A percentile compares a stretch with the other conserved stretches of the same genome.
Evolutionary conservation across 2,329 filamentous ascomycete genomes (phyloP).

Genomic region (Blastomyces percursus): DNA sequence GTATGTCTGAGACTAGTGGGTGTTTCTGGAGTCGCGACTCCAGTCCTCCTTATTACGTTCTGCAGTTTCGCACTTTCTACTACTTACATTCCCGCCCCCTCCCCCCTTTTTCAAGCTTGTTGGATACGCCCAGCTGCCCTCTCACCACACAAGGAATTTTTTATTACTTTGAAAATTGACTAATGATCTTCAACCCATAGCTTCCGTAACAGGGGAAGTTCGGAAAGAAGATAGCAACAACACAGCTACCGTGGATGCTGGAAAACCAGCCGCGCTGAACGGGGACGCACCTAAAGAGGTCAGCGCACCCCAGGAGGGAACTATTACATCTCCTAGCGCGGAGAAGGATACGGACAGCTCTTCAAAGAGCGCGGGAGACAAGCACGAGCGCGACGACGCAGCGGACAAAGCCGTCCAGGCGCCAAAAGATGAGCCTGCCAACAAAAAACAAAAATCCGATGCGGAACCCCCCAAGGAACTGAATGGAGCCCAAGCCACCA

Average conservation of each 20-base stretch:
- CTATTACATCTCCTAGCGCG: background rate
- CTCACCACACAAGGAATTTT: background rate
- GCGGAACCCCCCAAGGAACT: conserved; percentile 8
- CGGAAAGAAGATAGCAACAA: background rate
- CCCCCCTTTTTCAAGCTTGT: background rate
- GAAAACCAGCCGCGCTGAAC: background rate
- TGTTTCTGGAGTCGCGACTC: background rate
- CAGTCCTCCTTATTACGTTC: background rate
- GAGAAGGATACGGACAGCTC: conserved; percentile 1
- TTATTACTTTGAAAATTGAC: background rate
- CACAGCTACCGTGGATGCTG: background rate
- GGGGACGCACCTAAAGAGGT: background rate
- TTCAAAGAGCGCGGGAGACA: conserved; percentile 1
- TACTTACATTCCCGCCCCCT: too few relatives aligned
- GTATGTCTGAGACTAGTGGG: background rate
- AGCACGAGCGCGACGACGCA: conserved; percentile 5
- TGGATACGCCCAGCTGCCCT: background rate
- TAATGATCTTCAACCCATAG: background rate
- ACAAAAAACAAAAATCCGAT: conserved; percentile 29
- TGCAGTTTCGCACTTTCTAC: background rate
- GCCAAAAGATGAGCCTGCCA: conserved; percentile 15
- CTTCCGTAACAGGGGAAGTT: background rate
- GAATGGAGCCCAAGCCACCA: conserved; percentile 13
- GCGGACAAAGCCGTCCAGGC: background rate
- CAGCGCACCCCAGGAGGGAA: conserved; percentile 1